phyloP scores from a whole-genome alignment of 352 stramenopile genomes.

The Globisporangium yorkense region DNA sequence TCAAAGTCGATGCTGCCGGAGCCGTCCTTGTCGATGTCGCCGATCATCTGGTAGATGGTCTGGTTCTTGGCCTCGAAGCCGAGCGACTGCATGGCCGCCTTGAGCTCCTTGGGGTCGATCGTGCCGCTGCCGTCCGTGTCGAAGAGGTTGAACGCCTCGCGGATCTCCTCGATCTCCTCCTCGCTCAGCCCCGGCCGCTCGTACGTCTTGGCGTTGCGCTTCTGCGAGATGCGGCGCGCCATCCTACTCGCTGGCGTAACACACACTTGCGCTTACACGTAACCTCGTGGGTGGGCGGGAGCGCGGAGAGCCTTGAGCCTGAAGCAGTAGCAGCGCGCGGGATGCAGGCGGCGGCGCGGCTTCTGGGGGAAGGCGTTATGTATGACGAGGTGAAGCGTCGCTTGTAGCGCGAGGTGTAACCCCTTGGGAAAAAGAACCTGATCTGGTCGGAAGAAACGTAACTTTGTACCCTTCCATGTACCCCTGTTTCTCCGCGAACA shows the following conservation, averaged over 20 bases:
- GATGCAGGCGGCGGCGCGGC: too few species aligned
- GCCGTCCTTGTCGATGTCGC: constrained; percentile 95
- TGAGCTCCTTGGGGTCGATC: constrained; percentile 97
- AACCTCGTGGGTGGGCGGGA: too few species aligned
- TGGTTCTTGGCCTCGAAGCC: constrained; percentile 97
- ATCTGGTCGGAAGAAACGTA: too few species aligned
- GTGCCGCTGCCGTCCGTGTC: constrained; percentile 95
- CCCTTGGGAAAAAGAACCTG: too few species aligned
- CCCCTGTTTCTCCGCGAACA: too few species aligned
- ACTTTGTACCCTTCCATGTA: too few species aligned
- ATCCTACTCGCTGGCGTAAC: constrained; percentile 16
- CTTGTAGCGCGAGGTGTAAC: too few species aligned
- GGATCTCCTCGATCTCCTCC: constrained; percentile 95
- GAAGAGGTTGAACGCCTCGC: constrained; percentile 96
- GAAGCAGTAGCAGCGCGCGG: too few species aligned
- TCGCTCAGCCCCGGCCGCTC: constrained; percentile 87
- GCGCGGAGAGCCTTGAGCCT: too few species aligned
- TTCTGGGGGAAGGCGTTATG: too few species aligned
- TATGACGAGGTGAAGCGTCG: too few species aligned
- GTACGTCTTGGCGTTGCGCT: constrained; percentile 89
- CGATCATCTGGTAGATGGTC: constrained; percentile 97
- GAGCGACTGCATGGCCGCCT: constrained; percentile 94
- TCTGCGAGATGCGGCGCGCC: constrained; percentile 71
- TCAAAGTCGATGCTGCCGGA: constrained; percentile 95
- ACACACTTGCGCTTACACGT: too few species aligned